A percentile compares a stretch with the other conserved stretches of the same genome.
These are phyloP conservation scores for Erodium trifolium DNA, from an alignment of 441 rosid species.

Conservation along the genomic window DNA sequence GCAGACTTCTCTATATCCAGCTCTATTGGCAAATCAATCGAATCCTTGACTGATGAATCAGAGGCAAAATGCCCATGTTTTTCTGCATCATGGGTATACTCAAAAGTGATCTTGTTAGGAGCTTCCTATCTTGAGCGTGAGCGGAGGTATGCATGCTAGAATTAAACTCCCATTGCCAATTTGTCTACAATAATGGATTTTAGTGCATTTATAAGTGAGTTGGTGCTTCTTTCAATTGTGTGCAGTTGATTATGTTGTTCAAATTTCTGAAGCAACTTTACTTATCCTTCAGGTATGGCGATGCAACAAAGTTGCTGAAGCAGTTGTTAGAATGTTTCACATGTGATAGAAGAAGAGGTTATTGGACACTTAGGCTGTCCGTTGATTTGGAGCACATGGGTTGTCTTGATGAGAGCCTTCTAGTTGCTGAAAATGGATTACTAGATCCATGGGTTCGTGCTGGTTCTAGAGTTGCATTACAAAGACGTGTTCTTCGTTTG, in stretches of 20 bases:
- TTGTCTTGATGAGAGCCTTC: constrained; percentile 60
- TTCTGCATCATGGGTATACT: constrained; percentile 74
- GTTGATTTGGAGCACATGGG: constrained; percentile 76
- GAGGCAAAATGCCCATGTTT: constrained; percentile 39
- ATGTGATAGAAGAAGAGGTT: constrained; percentile 80
- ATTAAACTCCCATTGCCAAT: neutral
- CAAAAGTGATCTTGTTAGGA: constrained; percentile 76
- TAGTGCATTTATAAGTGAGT: neutral
- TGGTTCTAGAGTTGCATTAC: constrained; percentile 77
- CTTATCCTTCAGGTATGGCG: constrained; percentile 46
- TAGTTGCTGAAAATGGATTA: constrained; percentile 71
- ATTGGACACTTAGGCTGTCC: constrained; percentile 84
- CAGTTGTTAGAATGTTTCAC: constrained; percentile 47
- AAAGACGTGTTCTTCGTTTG: constrained; percentile 69
- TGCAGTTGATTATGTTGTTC: constrained; percentile 2
- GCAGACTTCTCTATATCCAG: constrained; percentile 46
- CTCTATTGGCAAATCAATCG: constrained; percentile 23
- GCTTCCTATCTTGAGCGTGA: constrained; percentile 72
- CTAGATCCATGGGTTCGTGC: constrained; percentile 88
- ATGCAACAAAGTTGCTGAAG: constrained; percentile 51
- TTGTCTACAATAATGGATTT: neutral
- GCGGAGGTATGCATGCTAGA: constrained; percentile 50
- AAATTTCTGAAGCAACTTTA: neutral
- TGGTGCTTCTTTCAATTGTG: neutral
- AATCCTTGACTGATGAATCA: constrained; percentile 25